Evolutionary conservation across 139 green algal genomes (phyloP), one percentile per base, ranked within the genome.

Genomic region (Coelastrella sp.): DNA sequence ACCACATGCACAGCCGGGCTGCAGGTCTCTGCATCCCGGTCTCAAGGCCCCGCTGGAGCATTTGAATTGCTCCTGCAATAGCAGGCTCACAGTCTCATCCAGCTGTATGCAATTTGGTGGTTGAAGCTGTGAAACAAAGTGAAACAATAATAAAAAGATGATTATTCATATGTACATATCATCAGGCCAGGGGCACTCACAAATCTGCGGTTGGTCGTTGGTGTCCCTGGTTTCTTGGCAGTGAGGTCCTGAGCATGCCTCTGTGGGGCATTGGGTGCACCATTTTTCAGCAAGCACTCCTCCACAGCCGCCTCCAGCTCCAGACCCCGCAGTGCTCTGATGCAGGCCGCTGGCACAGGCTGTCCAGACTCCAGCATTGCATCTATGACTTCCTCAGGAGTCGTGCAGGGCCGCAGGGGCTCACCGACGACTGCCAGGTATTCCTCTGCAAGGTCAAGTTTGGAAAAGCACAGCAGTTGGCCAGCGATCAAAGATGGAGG

Each of bases 191-290:
- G 3, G 35, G 35, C 35, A 86, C 81, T 86, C 56, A 86, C 81
- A 60, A 86, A 86, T 24, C 74, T 86, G 59, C 81, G 58, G 81
- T 25, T 74, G 49, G 81, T 86, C n/a, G 63, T 68, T 59, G 81
- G 81, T 59, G 81, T 86, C 20, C 81, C 81, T 59, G 81, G 81
- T 63, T 59, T 63, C 24, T 86, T 86, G n/a, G 59, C 60, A 56
- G 58, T n/a, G 1, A 59, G 60, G 60, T 86, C 81, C n/a, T 74
- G n/a, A 10, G 57, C 81, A 70, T 35, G 25, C 58, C 81, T 56
- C 59, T 86, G 81, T 25, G 81, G n/a, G 22, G 81, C 81, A 15
- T 74, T 17, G 12, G 19, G 79, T 15, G 7, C n/a, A 3, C 8
- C 74, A 57, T 15, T 17, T 27, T 57, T 5, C 63, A 72, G 24